Evolutionary conservation across 2,329 filamentous ascomycete genomes (phyloP), one percentile per base, ranked within the genome.

Genomic region (Trichophyton rubrum): DNA sequence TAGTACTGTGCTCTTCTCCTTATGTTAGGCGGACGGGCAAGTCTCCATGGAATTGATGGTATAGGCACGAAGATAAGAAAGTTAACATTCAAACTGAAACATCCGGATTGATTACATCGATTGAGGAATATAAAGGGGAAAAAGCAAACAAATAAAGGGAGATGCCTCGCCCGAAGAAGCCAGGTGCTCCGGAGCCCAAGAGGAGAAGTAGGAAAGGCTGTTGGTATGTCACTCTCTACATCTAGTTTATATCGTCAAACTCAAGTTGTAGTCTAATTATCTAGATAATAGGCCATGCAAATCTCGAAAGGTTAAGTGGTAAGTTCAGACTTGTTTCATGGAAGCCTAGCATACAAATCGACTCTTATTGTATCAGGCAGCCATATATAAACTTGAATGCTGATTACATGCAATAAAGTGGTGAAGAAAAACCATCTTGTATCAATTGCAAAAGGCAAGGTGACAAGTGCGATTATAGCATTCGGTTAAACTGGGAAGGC

Each of bases 401-500:
- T 53, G 22, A 53, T 13, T n/a, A 24, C n/a, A 33, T 24, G 20
- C 33, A 9, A 35, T 43, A 2, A 62, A 82, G 80, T 73, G 88
- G 86, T 64, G 89, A 92, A 72, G 85, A 88, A 69, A 86, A 86
- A 65, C 88, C 89, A 13, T 75, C 73, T 63, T 92, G 89, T 72
- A 68, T 80, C 56, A 90, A 90, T 68, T 92, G 89, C 72, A 79
- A 84, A 67, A 84, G 84, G 63, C 84, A 85, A 64, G 84, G 85
- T 63, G 87, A 90, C 69, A 75, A 77, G 55, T 93, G 89, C 75
- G 88, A 93, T 72, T 92, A 91, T 71, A 88, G 84, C 67, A 88
- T 92, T 66, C 82, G 87, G 35, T 75, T 92, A 65, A 91, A 91
- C 67, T 92, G 89, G 89, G 85, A 87, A 62, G 87, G 88, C 3